phyloP scores from a whole-genome alignment of 352 stramenopile species.

The Phytophthora tentaculata region DNA sequence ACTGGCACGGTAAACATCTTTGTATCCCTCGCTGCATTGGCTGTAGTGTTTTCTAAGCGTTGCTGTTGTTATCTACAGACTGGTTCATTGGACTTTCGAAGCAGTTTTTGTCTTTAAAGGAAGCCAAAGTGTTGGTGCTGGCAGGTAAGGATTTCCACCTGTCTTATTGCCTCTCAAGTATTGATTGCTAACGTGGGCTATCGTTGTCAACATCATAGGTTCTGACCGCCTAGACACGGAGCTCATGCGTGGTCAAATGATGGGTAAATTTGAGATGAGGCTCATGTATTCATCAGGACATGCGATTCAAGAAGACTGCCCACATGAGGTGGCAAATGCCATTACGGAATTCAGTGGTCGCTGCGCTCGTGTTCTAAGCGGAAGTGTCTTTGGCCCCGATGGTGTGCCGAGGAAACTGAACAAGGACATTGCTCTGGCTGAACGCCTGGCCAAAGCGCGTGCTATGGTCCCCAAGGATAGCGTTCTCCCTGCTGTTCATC shows the following conservation, averaged over 20 bases:
- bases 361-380: slow-evolving; percentile 49
- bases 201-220: slow-evolving; percentile 27
- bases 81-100: slow-evolving; percentile 89
- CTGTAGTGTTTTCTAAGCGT: slow-evolving; percentile 3
- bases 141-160: slow-evolving; percentile 44
- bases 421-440: slow-evolving; percentile 48
- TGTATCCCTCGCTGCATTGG: neutral
- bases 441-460: slow-evolving; percentile 65
- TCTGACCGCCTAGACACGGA: slow-evolving; percentile 89
- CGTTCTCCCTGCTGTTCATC: slow-evolving; percentile 18
- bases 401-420: slow-evolving; percentile 36
- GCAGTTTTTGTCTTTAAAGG: slow-evolving; percentile 78
- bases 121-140: slow-evolving; percentile 86
- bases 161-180: neutral
- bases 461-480: slow-evolving; percentile 61
- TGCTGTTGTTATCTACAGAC: slow-evolving; percentile 37
- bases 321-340: slow-evolving; percentile 70
- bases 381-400: slow-evolving; percentile 39
- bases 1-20: slow-evolving; percentile 67
- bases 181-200: neutral
- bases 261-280: slow-evolving; percentile 91
- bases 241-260: slow-evolving; percentile 90
- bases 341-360: slow-evolving; percentile 71
- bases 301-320: slow-evolving; percentile 89
- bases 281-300: slow-evolving; percentile 90